Percentiles rank a stretch among this genome's conserved stretches.
Evolutionary conservation across 2,329 filamentous ascomycete genomes (phyloP).

Genomic region (Colletotrichum sp.): DNA sequence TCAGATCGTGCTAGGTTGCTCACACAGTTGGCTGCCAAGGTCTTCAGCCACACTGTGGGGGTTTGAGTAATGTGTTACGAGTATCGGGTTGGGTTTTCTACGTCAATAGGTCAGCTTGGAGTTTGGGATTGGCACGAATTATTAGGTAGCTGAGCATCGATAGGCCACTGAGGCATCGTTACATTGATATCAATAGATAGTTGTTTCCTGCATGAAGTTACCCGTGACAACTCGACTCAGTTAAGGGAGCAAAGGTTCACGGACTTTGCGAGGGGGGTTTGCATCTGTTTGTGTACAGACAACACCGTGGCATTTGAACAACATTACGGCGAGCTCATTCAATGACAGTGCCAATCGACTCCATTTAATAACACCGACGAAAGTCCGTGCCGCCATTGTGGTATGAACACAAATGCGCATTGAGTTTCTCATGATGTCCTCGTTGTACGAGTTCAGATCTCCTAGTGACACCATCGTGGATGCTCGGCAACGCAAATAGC

Average conservation of each 20-base stretch:
- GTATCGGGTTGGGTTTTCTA: background rate
- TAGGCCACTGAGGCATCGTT: background rate
- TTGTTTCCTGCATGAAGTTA: background rate
- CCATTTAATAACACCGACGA: background rate
- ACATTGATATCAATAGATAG: constrained; percentile 4
- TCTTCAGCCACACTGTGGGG: constrained; percentile 81
- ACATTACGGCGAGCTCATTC: background rate
- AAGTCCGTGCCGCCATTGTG: background rate
- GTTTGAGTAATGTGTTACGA: constrained; percentile 33
- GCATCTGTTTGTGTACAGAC: background rate
- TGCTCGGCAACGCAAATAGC: background rate
- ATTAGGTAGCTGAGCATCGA: background rate
- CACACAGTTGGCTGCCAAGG: constrained; percentile 82
- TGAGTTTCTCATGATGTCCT: background rate
- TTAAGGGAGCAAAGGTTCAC: background rate
- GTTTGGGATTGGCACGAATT: constrained; percentile 1
- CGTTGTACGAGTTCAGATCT: background rate
- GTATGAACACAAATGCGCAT: background rate
- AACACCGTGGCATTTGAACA: background rate
- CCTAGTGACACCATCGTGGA: background rate
- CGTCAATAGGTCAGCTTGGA: constrained; percentile 3
- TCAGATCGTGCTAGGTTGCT: constrained; percentile 81
- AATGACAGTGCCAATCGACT: background rate
- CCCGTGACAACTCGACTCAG: background rate
- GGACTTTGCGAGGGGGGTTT: background rate